Evolutionary conservation across 257 asterid genomes (phyloP).

Genomic region (Mentha longifolia): DNA sequence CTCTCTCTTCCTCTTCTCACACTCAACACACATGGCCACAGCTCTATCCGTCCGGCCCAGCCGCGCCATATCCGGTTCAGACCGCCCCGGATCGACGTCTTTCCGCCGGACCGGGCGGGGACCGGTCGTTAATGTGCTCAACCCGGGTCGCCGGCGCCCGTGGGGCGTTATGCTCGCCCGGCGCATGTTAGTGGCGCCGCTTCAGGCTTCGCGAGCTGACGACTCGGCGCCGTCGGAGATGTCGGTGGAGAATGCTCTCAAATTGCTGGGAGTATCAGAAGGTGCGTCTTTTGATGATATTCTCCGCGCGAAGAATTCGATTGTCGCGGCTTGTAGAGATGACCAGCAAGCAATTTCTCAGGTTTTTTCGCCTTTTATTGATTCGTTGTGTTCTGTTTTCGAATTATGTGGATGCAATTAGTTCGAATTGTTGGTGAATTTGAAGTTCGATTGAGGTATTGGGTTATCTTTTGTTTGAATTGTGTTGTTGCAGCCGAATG

Average conservation of each 20-base stretch:
- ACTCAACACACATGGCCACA: conserved; percentile 65
- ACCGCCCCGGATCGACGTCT: conserved; percentile 44
- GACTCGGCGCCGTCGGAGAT: conserved; percentile 95
- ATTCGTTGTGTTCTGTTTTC: background rate
- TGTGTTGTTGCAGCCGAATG: background rate
- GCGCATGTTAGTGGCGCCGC: conserved; percentile 53
- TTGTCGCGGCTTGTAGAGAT: conserved; percentile 70
- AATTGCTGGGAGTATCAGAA: conserved; percentile 80
- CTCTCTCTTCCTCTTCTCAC: background rate
- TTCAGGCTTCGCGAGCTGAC: conserved; percentile 87
- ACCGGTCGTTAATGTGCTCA: conserved; percentile 33
- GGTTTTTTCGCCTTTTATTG: conserved; percentile 43
- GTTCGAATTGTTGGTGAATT: conserved; percentile 12
- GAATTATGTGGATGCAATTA: background rate
- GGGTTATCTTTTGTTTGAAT: background rate
- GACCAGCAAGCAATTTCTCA: conserved; percentile 72
- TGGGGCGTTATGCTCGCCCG: conserved; percentile 48
- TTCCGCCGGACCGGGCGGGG: conserved; percentile 38
- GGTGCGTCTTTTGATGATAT: conserved; percentile 96
- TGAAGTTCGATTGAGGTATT: conserved; percentile 21
- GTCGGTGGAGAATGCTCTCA: conserved; percentile 94
- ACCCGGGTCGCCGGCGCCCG: conserved; percentile 39
- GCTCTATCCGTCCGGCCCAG: conserved; percentile 78
- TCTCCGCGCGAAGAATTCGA: conserved; percentile 86
- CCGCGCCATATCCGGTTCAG: conserved; percentile 51